A percentile compares a stretch with the other conserved stretches of the same genome.
Evolutionary conservation across 345 rosid species (phyloP).

Genomic region (Dimocarpus longan): DNA sequence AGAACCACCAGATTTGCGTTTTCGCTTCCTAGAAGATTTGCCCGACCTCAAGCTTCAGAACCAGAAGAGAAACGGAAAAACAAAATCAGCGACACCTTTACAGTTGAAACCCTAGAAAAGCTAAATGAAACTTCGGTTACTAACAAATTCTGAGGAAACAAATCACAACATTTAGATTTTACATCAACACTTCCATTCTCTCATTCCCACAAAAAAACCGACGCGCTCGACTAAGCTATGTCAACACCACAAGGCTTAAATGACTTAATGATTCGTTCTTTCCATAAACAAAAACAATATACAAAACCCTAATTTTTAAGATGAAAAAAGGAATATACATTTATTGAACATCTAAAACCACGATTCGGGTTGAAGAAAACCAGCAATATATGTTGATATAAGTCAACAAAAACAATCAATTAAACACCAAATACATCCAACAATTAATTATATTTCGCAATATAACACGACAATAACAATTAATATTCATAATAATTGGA

Average conservation of each 20-base stretch:
- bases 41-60: slow-evolving; percentile 68
- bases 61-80: slow-evolving; percentile 11
- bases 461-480: neutral
- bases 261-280: neutral
- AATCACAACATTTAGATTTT: neutral
- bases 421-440: neutral
- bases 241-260: neutral
- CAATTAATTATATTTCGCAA: neutral
- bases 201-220: neutral
- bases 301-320: neutral
- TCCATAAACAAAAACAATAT: neutral
- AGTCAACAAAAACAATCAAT: neutral
- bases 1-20: slow-evolving; percentile 66
- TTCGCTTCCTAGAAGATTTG: slow-evolving; percentile 80
- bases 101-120: neutral
- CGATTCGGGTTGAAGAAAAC: neutral
- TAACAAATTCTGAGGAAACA: neutral
- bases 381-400: no score
- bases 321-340: neutral
- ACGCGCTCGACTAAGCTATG: neutral
- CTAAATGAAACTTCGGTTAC: neutral
- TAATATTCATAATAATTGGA: neutral
- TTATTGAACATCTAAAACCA: neutral
- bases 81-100: neutral
- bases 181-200: neutral